Percentiles rank a stretch among this genome's conserved stretches.
Conservation (phyloP, 371 early-diverging fungal species). For the Mortierella sp. region DNA sequence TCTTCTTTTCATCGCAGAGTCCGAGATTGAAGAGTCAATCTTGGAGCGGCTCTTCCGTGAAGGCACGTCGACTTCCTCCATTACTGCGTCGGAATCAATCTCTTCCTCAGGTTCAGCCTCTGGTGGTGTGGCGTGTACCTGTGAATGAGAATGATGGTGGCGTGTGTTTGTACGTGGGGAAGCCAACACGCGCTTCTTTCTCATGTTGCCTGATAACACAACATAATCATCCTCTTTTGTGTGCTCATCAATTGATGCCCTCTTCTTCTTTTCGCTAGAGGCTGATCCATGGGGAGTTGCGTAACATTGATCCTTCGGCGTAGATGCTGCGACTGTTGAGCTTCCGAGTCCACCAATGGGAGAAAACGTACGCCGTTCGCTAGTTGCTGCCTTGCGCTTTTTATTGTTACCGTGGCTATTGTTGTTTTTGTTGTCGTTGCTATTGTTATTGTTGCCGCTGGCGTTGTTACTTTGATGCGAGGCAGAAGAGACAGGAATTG, state of each 20-base stretch:
- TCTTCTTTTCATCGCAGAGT: neutral
- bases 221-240: neutral
- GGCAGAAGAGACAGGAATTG: neutral
- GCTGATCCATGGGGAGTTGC: constrained; percentile 4
- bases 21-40: neutral
- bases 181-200: constrained; percentile 31
- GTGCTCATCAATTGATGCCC: constrained; percentile 17
- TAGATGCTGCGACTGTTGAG: neutral
- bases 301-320: constrained; percentile 4
- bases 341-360: neutral
- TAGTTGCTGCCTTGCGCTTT: constrained; percentile 19
- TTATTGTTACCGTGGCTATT: constrained; percentile 3
- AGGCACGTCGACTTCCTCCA: constrained; percentile 2
- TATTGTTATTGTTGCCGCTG: constrained; percentile 5
- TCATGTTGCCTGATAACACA: constrained; percentile 17
- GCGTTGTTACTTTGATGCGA: neutral
- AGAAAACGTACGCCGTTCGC: constrained; percentile 4
- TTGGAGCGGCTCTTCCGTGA: too few species aligned
- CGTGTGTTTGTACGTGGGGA: constrained; percentile 7
- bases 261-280: neutral
- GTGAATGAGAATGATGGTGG: neutral
- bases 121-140: neutral
- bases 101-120: neutral
- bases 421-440: constrained; percentile 14
- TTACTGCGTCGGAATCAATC: neutral